phyloP scores from a whole-genome alignment of 129 eudicot species.

The Ambrosia trifida region DNA sequence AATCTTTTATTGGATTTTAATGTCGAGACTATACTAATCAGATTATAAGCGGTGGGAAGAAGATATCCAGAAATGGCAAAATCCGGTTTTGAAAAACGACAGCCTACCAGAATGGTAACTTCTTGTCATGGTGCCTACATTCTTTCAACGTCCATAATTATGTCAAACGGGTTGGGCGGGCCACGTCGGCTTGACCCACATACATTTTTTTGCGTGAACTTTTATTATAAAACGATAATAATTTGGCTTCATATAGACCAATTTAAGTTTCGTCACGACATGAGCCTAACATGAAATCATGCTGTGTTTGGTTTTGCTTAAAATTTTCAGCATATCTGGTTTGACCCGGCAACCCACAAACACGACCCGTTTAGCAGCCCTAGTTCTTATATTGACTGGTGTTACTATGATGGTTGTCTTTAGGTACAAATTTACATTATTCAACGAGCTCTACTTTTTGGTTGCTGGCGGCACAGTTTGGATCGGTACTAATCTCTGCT shows the following conservation, averaged over 20 bases:
- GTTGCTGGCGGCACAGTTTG: constrained; percentile 98
- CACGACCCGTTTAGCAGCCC: too few relatives aligned
- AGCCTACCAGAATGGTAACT: constrained; percentile 86
- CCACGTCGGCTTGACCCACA: neutral
- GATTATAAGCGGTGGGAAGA: constrained; percentile 97
- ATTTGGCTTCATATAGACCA: neutral
- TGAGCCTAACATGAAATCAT: too few relatives aligned
- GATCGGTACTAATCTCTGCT: constrained; percentile 64
- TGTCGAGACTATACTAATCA: constrained; percentile 26
- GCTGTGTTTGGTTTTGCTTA: too few relatives aligned
- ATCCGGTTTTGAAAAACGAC: constrained; percentile 74
- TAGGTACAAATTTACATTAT: constrained; percentile 97
- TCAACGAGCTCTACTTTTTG: constrained; percentile 94
- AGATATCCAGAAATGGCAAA: constrained; percentile 94
- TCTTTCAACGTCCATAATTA: neutral
- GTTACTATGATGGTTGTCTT: constrained; percentile 18
- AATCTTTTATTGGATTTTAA: neutral
- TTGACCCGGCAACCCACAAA: too few relatives aligned
- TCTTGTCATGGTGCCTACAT: constrained; percentile 16
- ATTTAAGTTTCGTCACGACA: neutral
- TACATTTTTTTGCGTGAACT: neutral
- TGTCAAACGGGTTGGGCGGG: neutral
- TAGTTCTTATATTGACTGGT: constrained; percentile 1
- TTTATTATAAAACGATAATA: neutral
- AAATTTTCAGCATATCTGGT: too few relatives aligned